Evolutionary conservation across 2,329 filamentous ascomycete genomes (phyloP).

Genomic region (Bipolaris sorokiniana): DNA sequence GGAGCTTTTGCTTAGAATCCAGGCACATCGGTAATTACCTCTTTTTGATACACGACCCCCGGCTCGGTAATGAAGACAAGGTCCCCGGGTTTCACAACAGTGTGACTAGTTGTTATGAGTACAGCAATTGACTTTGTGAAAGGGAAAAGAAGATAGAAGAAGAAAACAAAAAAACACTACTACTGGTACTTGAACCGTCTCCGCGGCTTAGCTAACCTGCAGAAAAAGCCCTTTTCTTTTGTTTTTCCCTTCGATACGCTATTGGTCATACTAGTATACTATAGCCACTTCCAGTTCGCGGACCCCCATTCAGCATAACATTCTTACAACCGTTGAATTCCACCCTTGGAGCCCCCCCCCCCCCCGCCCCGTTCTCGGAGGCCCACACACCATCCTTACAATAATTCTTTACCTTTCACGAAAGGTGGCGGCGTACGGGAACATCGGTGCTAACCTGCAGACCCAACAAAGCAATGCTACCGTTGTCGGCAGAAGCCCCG

Average conservation of each 20-base stretch:
- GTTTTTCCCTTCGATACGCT: background rate
- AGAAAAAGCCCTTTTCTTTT: background rate
- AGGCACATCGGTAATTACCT: constrained; percentile 11
- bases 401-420: background rate
- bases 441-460: background rate
- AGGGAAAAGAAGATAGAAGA: background rate
- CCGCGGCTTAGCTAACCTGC: background rate
- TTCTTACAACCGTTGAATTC: too few relatives aligned
- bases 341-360: too few relatives aligned
- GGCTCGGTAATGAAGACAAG: background rate
- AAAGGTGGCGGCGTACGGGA: background rate
- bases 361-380: too few relatives aligned
- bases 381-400: too few relatives aligned
- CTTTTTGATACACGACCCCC: constrained; percentile 5
- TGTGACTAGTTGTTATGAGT: constrained; percentile 7
- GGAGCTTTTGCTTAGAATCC: background rate
- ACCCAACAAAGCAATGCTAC: constrained; percentile 8
- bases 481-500: constrained; percentile 8
- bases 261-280: background rate
- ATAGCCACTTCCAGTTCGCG: too few relatives aligned
- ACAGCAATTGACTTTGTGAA: constrained; percentile 7
- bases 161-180: too few relatives aligned
- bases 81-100: constrained; percentile 7
- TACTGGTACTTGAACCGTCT: background rate
- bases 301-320: too few relatives aligned